These are phyloP conservation scores for Boletus eberwhitei DNA, from an alignment of 768 basidiomycete species.

Conservation along the genomic window DNA sequence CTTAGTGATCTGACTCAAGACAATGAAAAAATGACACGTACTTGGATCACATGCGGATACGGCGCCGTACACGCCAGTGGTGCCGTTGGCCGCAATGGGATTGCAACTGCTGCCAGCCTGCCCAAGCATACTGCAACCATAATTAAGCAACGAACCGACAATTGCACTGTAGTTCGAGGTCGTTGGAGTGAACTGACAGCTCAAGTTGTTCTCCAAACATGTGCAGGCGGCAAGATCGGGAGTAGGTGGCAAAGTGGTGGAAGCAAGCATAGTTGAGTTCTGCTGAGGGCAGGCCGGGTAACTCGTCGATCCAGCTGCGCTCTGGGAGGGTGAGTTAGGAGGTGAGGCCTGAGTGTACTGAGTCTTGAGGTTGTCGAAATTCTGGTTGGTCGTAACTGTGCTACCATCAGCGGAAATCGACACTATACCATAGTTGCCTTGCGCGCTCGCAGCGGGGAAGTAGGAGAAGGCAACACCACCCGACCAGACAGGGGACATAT, in stretches of 20 bases:
- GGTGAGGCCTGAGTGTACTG: constrained; percentile 58
- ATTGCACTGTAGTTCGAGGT: constrained; percentile 58
- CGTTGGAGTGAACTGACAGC: constrained; percentile 69
- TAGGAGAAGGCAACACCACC: constrained; percentile 90
- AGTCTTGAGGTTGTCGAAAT: constrained; percentile 62
- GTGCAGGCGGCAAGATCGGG: constrained; percentile 78
- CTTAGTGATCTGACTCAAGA: background rate
- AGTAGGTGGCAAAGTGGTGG: constrained; percentile 73
- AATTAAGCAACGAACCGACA: constrained; percentile 60
- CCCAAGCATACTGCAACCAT: constrained; percentile 67
- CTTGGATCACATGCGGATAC: constrained; percentile 79
- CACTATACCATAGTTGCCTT: constrained; percentile 83
- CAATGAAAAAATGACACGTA: constrained; percentile 34
- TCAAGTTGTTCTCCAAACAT: constrained; percentile 65
- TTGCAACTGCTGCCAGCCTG: constrained; percentile 57
- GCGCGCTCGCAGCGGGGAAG: constrained; percentile 73
- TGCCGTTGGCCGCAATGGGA: constrained; percentile 70
- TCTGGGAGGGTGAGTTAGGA: constrained; percentile 61
- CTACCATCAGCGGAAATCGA: constrained; percentile 62
- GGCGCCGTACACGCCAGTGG: constrained; percentile 70
- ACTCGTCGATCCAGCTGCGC: constrained; percentile 47
- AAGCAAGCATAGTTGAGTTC: constrained; percentile 60
- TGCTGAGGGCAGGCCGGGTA: constrained; percentile 61
- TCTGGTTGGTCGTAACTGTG: constrained; percentile 64
- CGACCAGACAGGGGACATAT: constrained; percentile 80